A percentile compares a stretch with the other conserved stretches of the same genome.
Conservation (phyloP, 495 filamentous ascomycete species). For the Penicillium coprophilum region DNA sequence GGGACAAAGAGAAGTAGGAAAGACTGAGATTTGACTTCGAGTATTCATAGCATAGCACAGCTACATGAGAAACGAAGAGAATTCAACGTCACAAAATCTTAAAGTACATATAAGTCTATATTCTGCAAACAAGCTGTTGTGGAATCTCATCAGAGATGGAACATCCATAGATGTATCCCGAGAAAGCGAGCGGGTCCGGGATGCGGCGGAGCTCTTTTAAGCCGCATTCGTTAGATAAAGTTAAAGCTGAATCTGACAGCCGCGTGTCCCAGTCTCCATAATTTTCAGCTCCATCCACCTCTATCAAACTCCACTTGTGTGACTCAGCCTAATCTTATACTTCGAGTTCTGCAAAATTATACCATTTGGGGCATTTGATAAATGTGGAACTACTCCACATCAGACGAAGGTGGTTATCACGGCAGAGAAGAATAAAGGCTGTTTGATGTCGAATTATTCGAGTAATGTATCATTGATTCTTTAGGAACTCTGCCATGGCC, state of each 20-base stretch:
- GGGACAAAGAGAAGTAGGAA: neutral
- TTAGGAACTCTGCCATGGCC: constrained; percentile 17
- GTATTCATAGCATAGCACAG: neutral
- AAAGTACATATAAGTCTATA: too few species aligned
- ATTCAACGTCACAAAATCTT: too few species aligned
- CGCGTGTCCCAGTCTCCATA: neutral
- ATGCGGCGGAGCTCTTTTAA: neutral
- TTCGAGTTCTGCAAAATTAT: neutral
- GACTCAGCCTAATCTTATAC: neutral
- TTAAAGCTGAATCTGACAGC: neutral
- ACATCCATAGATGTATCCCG: neutral
- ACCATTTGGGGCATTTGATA: too few species aligned
- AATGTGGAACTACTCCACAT: too few species aligned
- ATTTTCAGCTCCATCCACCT: neutral
- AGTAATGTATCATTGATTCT: neutral
- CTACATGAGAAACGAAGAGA: neutral
- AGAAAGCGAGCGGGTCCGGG: neutral
- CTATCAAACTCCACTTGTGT: neutral
- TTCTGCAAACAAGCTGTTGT: too few species aligned
- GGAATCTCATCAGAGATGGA: too few species aligned
- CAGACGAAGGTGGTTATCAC: neutral
- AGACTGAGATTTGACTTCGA: neutral
- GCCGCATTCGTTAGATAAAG: neutral
- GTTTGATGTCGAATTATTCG: neutral
- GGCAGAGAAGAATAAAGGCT: neutral